These are phyloP conservation scores for Erodium texanum DNA, from an alignment of 441 rosid genomes.

Conservation along the genomic window DNA sequence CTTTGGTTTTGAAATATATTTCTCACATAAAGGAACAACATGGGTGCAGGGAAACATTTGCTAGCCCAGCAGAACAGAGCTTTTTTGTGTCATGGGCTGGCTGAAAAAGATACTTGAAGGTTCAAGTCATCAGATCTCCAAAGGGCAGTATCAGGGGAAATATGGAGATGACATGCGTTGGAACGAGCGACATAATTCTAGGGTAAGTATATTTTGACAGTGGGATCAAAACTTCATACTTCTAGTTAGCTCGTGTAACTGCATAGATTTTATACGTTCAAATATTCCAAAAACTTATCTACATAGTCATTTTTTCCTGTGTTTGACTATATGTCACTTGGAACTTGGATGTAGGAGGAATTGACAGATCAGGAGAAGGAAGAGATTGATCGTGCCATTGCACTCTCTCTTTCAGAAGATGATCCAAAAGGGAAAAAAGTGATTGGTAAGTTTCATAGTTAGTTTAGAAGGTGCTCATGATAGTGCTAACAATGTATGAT, in stretches of 20 bases:
- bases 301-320: not conserved
- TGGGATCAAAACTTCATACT: no score
- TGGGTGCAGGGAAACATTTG: slow-evolving; percentile 26
- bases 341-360: slow-evolving; percentile 35
- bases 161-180: slow-evolving; percentile 35
- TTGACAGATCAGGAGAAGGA: slow-evolving; percentile 55
- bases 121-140: slow-evolving; percentile 33
- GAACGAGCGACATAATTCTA: slow-evolving; percentile 52
- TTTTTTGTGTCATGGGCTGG: slow-evolving; percentile 57
- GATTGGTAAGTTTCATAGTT: slow-evolving; percentile 41
- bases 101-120: slow-evolving; percentile 80
- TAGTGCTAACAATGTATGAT: not conserved
- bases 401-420: slow-evolving; percentile 54
- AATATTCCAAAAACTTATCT: not conserved
- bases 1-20: not conserved
- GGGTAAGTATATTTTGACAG: slow-evolving; percentile 23
- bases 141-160: no score
- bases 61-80: slow-evolving; percentile 40
- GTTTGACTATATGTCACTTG: not conserved
- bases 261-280: no score
- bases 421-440: slow-evolving; percentile 33
- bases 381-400: slow-evolving; percentile 72
- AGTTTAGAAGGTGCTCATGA: not conserved
- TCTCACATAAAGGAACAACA: slow-evolving; percentile 4
- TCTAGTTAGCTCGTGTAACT: no score